Conservation (phyloP, 371 early-diverging fungal species). For the Mucor circinelloides region DNA sequence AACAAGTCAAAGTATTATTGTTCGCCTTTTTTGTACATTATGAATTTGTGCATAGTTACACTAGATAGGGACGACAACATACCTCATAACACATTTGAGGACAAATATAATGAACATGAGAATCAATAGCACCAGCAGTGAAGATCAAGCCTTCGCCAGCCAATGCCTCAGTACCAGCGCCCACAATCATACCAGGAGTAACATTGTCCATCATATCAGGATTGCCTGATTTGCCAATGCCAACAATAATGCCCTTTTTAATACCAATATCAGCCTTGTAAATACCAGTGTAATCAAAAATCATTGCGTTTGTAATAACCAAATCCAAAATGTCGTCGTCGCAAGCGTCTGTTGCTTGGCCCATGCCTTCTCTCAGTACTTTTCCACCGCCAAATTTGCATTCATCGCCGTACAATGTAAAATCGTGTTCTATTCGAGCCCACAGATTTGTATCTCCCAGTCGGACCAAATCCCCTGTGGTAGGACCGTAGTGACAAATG, state of each 20-base stretch:
- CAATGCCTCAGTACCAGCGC: conserved; percentile 87
- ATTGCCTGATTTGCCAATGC: conserved; percentile 95
- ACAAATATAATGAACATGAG: conserved; percentile 93
- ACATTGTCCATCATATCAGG: conserved; percentile 94
- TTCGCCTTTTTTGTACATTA: conserved; percentile 2
- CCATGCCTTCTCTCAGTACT: conserved; percentile 94
- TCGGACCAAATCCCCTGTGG: conserved; percentile 87
- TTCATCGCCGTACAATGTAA: conserved; percentile 90
- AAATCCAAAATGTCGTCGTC: conserved; percentile 81
- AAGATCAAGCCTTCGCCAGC: conserved; percentile 92
- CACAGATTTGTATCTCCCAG: conserved; percentile 85
- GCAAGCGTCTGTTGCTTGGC: conserved; percentile 69
- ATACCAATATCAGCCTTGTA: conserved; percentile 97
- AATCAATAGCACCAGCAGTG: conserved; percentile 91
- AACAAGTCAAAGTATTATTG: not conserved
- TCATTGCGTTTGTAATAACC: conserved; percentile 91
- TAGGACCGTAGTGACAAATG: conserved; percentile 91
- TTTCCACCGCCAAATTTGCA: conserved; percentile 87
- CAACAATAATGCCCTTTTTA: conserved; percentile 78
- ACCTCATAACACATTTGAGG: conserved; percentile 84
- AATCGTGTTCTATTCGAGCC: conserved; percentile 89
- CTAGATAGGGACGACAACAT: conserved; percentile 7
- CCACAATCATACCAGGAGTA: conserved; percentile 87
- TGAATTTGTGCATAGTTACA: conserved; percentile 1
- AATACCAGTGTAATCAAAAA: conserved; percentile 92